Evolutionary conservation across 1,284 basidiomycete genomes (phyloP).

Genomic region (Hemileccinum hortonii): DNA sequence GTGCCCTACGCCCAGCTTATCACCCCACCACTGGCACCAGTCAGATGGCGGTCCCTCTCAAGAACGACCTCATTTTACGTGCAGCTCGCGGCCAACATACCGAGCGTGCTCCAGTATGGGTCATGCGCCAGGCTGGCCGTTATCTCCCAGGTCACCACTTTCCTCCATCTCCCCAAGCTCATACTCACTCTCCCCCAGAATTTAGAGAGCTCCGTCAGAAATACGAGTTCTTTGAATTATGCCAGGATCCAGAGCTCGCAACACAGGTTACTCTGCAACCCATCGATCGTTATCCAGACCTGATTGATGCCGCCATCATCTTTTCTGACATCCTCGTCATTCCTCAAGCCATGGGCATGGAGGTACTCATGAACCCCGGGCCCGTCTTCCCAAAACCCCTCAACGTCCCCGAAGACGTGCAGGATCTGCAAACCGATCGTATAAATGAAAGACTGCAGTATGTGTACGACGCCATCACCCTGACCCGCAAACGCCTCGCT

Average conservation of each 20-base stretch:
- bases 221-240: slow-evolving; percentile 93
- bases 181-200: slow-evolving; percentile 50
- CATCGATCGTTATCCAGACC: slow-evolving; percentile 78
- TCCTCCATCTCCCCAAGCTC: background rate
- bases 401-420: slow-evolving; percentile 70
- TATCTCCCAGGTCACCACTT: slow-evolving; percentile 81
- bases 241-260: slow-evolving; percentile 83
- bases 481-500: slow-evolving; percentile 73
- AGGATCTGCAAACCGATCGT: slow-evolving; percentile 64
- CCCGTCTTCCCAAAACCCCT: slow-evolving; percentile 87
- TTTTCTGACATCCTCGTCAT: slow-evolving; percentile 97
- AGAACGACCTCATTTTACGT: slow-evolving; percentile 87
- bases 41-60: too few relatives aligned
- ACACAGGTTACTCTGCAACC: slow-evolving; percentile 89
- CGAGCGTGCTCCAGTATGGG: slow-evolving; percentile 94
- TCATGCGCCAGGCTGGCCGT: slow-evolving; percentile 97
- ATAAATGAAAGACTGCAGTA: slow-evolving; percentile 84
- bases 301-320: slow-evolving; percentile 92
- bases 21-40: too few relatives aligned
- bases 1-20: slow-evolving; percentile 3
- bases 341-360: slow-evolving; percentile 94
- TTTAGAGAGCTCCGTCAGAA: slow-evolving; percentile 80
- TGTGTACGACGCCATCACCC: slow-evolving; percentile 86
- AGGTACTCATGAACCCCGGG: slow-evolving; percentile 90
- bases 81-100: slow-evolving; percentile 88